Base-by-base conservation (phyloP, 2,329 filamentous ascomycete genomes). In the Phaeosphaeriaceae sp. region DNA sequence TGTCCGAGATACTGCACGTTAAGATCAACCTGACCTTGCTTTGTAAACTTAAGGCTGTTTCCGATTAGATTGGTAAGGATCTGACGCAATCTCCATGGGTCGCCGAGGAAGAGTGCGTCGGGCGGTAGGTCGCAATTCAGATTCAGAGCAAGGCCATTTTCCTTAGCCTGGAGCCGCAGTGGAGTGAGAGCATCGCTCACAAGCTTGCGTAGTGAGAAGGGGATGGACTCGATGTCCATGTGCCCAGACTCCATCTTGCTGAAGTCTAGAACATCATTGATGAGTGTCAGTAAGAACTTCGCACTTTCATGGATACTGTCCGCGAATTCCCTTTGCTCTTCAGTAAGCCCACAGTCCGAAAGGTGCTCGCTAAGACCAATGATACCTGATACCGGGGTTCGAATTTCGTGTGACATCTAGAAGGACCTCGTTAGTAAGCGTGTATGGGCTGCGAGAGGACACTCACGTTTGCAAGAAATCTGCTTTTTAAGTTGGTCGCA, bases 251-350 rank as follows among this genome's bases (percentile, higher is more conserved):
- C 76, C 1, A 78, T 63, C 52, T 78, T 78, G 38, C 71, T 76
- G 51, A 75, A 77, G 56, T 78, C 75, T 11, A 78, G 61, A 28
- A 77, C 74, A 46, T 78, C 76, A 53, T 77, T 78, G 64, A 78
- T 77, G 39, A 78, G 69, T 23, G 71, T 75, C 15, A 78, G 64
- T 9, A 78, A 59, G n/a, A 75, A 78, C 49, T 78, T 81, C 7
- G 82, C 82, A 51, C 81, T 84, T 17, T 83, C 79, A 11, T 81
- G 76, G 44, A 84, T 84, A 13, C 79, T 82, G 63, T 84, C 80
- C 4, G 30, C 28, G 20, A 54, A 46, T n/a, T 48, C 46, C 16
- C 16, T 20, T 20, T 50, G 47, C 18, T 54, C 51, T 15, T 47
- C 42, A 32, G 28, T 44, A 4, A 49, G 26, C 4, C 39, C 38